Percentiles rank a stretch among this genome's conserved stretches.
Evolutionary conservation across 2,329 filamentous ascomycete genomes (phyloP).

Genomic region (Tricladium varicosporioides): DNA sequence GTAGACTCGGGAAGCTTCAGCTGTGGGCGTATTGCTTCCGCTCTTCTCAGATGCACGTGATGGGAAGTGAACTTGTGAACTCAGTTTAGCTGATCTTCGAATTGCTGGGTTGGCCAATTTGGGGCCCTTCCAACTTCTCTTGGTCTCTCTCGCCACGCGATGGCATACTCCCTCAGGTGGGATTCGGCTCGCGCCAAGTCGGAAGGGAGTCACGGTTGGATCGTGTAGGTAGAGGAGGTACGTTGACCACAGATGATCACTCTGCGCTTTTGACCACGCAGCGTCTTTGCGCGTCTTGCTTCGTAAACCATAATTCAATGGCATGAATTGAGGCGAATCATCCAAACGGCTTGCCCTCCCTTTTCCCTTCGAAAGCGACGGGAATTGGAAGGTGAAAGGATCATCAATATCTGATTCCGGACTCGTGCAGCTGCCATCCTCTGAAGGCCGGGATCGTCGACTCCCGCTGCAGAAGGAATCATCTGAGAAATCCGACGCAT

Average conservation of each 20-base stretch:
- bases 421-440: constrained; percentile 54
- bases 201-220: constrained; percentile 64
- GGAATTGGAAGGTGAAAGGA: constrained; percentile 28
- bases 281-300: constrained; percentile 40
- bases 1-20: constrained; percentile 44
- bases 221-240: constrained; percentile 65
- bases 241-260: constrained; percentile 62
- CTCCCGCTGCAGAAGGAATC: constrained; percentile 57
- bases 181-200: constrained; percentile 60
- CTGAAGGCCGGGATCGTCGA: constrained; percentile 53
- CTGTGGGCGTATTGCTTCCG: constrained; percentile 56
- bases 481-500: constrained; percentile 52
- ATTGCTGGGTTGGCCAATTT: constrained; percentile 36
- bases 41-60: constrained; percentile 41
- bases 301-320: constrained; percentile 27
- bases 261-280: constrained; percentile 65
- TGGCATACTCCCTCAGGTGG: constrained; percentile 64
- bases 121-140: constrained; percentile 64
- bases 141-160: constrained; percentile 64
- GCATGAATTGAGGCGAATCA: constrained; percentile 1
- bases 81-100: constrained; percentile 22
- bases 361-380: constrained; percentile 26
- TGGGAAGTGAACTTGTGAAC: constrained; percentile 8
- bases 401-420: constrained; percentile 45
- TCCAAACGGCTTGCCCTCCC: constrained; percentile 15